Conservation (phyloP, 140 eudicot genomes). For the Artemisia princeps region DNA sequence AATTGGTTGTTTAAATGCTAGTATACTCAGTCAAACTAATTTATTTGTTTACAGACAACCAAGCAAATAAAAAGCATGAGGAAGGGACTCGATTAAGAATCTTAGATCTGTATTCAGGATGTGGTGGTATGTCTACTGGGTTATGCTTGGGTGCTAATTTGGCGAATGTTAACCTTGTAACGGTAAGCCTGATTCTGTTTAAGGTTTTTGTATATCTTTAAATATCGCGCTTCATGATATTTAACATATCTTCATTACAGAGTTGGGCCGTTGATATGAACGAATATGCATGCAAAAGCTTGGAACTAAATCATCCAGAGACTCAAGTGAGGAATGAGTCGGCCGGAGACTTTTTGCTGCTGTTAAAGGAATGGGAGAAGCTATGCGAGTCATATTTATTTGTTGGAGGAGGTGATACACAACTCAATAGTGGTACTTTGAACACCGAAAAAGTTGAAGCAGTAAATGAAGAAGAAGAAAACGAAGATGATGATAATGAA, state of each 20-base stretch:
- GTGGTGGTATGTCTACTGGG: conserved; percentile 98
- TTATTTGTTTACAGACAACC: conserved; percentile 25
- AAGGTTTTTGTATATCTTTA: background rate
- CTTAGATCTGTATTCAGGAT: conserved; percentile 76
- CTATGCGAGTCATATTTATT: conserved; percentile 35
- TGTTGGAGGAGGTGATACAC: conserved; percentile 22
- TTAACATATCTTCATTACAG: conserved; percentile 21
- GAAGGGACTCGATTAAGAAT: conserved; percentile 29
- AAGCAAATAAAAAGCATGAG: conserved; percentile 25
- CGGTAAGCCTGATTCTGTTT: conserved; percentile 34
- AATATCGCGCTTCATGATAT: background rate
- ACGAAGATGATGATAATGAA: conserved; percentile 26
- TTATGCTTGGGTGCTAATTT: conserved; percentile 73
- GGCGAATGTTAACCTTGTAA: conserved; percentile 50
- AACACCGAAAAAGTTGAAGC: conserved; percentile 14
- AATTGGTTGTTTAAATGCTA: background rate
- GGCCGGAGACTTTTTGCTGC: conserved; percentile 55
- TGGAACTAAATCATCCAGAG: conserved; percentile 71
- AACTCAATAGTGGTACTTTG: background rate
- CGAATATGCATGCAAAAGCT: conserved; percentile 56
- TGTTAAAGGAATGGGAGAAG: conserved; percentile 62
- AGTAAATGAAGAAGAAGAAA: conserved; percentile 28
- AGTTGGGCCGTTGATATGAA: conserved; percentile 87
- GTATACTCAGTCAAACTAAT: background rate
- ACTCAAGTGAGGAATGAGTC: conserved; percentile 78